Evolutionary conservation across 208 protist genomes (phyloP), one percentile per base, ranked within the genome.

Genomic region (Acanthamoeba lenticulata): DNA sequence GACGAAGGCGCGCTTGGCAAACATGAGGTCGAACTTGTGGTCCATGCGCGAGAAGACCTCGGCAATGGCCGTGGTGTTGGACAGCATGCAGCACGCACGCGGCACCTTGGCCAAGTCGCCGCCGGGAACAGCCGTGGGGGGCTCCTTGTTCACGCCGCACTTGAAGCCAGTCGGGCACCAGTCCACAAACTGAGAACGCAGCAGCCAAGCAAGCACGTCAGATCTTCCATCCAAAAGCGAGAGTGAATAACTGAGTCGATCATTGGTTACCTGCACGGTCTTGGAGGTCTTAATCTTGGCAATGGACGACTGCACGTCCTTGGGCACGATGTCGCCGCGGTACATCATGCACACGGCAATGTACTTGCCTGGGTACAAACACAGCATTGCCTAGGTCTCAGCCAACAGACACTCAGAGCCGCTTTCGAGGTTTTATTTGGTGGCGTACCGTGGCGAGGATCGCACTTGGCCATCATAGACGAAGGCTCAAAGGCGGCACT

Each of bases 131-230:
- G 98, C 97, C 32, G 98, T 98, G 60, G 99, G 98, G 21, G 98
- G 95, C 96, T 99, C 97, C 95, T 98, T 98, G 98, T 99, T 99
- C 96, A 99, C 98, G 95, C 99, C 99, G 95, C 94, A 96, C 90
- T 99, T 99, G 98, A 99, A 99, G 92, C 98, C 98, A 85, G 98
- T 99, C 45, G 98, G 98, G 94, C 95, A 98, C 98, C 98, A 99
- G 94, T 99, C 98, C 93, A 99, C 99, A 95, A 99, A 99, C 74
- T 83, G 32, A 0, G 9, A 13, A 38, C 4, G 38, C 1, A 34
- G 13, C 5, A 32, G 5, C 13, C 17, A 24, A 60, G 52, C 19
- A 0, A 4, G n/a, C 52, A n/a, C 17, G 52, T 29, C 13, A 29
- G 11, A 9, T 0, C n/a, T 27, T 5, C 45, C 5, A 60, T 77